Percentiles rank a stretch among this genome's conserved stretches.
Conservation (phyloP, 768 basidiomycete genomes). For the Crassisporium funariophilum region DNA sequence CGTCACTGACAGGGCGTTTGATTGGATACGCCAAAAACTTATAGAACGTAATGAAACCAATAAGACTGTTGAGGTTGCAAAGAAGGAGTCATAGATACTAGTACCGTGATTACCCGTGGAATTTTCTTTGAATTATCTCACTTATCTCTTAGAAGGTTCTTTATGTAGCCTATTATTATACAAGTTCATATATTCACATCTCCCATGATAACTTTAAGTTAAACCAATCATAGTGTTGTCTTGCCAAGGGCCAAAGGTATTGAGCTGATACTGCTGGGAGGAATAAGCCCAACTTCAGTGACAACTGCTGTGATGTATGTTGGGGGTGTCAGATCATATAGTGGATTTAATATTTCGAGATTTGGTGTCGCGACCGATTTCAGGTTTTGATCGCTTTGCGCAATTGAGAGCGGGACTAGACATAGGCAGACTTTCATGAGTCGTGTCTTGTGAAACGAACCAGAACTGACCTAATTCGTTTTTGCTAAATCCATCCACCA, state of each 20-base stretch:
- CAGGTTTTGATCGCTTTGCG: conserved; percentile 26
- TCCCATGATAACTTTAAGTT: background rate
- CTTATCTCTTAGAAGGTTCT: no score
- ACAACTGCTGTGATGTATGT: conserved; percentile 93
- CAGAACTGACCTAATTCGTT: conserved; percentile 83
- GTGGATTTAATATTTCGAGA: conserved; percentile 79
- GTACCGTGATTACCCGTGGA: no score
- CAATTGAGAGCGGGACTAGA: conserved; percentile 39
- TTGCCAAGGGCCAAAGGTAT: conserved; percentile 73
- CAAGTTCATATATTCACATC: conserved; percentile 3
- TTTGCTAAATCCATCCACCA: conserved; percentile 92
- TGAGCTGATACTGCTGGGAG: conserved; percentile 86
- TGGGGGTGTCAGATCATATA: conserved; percentile 95
- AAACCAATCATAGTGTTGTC: conserved; percentile 41
- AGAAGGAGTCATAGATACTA: conserved; percentile 37
- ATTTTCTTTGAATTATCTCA: no score
- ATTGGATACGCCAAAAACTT: conserved; percentile 65
- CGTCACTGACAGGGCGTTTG: conserved; percentile 66
- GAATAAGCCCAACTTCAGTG: conserved; percentile 95
- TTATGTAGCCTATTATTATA: conserved; percentile 10
- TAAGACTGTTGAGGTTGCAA: conserved; percentile 23
- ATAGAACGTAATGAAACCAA: conserved; percentile 38
- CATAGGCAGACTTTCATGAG: conserved; percentile 1
- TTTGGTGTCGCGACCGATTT: conserved; percentile 42
- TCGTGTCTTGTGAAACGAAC: background rate